Base-by-base conservation (phyloP, 73 alveolate species). In the Blepharisma japonicum region DNA sequence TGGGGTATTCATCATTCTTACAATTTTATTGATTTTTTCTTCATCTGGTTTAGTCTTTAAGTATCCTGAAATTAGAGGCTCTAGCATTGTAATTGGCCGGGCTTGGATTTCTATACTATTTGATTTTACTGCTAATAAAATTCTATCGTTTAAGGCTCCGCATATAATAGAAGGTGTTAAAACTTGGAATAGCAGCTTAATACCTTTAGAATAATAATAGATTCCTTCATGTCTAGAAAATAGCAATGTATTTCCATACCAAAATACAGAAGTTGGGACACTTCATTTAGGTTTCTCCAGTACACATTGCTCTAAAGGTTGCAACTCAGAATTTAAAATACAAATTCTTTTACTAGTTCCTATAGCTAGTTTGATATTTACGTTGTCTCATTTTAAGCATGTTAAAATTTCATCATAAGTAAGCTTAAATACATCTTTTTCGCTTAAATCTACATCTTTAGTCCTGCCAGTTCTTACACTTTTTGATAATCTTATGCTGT, bases 311-410 rank as follows among this genome's bases (percentile, higher is more conserved):
- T 61, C 23, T 20, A 20, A 25, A 9, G 23, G 39, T 2, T 61
- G 74, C 11, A 61, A 39, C 14, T n/a, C 14, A 61, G 50, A 9
- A 20, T n/a, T 61, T 25, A 61, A 61, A 20, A 61, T 61, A 25
- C 74, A 61, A 25, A 61, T 61, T 25, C 74, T 61, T 61, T 61
- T 61, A 61, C 46, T 61, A 0, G 49, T 61, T 20, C 47, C 74
- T 61, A 61, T 9, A 18, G 74, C 74, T 18, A 61, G 74, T 20
- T 9, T 20, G 2, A 14, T 25, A n/a, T 25, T 25, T 0, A 18
- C 39, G 11, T 14, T 61, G 23, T 61, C 18, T 39, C 74, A 61
- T 61, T 61, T 39, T 20, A 25, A n/a, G 47, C 47, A 8, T n/a
- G 11, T 11, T 61, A 61, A 25, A 18, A 20, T n/a, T 25, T 61